A percentile compares a stretch with the other conserved stretches of the same genome.
Evolutionary conservation across 2,329 filamentous ascomycete genomes (phyloP).

Genomic region (Talaromyces sp.): DNA sequence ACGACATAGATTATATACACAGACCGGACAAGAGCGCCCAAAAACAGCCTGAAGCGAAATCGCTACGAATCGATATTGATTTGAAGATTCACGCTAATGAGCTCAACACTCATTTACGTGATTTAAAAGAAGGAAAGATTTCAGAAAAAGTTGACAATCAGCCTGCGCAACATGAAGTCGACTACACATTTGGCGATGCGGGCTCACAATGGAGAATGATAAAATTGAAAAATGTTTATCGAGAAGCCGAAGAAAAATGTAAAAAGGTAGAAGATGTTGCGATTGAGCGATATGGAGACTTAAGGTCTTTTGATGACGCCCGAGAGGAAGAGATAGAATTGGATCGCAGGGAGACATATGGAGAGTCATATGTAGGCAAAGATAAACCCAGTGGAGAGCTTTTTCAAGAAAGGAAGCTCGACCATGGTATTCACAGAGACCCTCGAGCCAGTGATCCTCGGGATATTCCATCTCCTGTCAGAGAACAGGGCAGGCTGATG

Average conservation of each 20-base stretch:
- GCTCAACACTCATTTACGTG: constrained; percentile 68
- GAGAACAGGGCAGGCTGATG: constrained; percentile 57
- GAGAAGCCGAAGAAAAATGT: constrained; percentile 69
- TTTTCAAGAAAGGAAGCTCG: constrained; percentile 69
- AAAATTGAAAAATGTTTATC: constrained; percentile 82
- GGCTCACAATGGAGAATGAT: constrained; percentile 97
- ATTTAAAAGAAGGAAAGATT: constrained; percentile 57
- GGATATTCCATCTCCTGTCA: constrained; percentile 34
- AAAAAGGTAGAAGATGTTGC: constrained; percentile 78
- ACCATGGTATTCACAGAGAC: constrained; percentile 50
- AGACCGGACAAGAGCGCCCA: constrained; percentile 58
- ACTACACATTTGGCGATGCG: constrained; percentile 83
- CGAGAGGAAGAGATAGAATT: constrained; percentile 90
- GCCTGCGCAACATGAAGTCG: constrained; percentile 60
- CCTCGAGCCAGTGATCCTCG: constrained; percentile 29
- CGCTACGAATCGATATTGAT: constrained; percentile 58
- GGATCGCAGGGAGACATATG: constrained; percentile 78
- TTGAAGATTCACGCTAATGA: constrained; percentile 76
- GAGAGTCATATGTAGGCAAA: constrained; percentile 77
- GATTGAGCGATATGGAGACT: constrained; percentile 71
- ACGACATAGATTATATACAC: constrained; percentile 74
- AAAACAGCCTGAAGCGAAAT: constrained; percentile 39
- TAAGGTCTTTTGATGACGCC: constrained; percentile 86
- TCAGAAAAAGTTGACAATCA: constrained; percentile 54
- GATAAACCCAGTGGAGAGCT: constrained; percentile 85